Evolutionary conservation across 345 rosid genomes (phyloP), one percentile per base, ranked within the genome.

Genomic region (Corymbia maculata): DNA sequence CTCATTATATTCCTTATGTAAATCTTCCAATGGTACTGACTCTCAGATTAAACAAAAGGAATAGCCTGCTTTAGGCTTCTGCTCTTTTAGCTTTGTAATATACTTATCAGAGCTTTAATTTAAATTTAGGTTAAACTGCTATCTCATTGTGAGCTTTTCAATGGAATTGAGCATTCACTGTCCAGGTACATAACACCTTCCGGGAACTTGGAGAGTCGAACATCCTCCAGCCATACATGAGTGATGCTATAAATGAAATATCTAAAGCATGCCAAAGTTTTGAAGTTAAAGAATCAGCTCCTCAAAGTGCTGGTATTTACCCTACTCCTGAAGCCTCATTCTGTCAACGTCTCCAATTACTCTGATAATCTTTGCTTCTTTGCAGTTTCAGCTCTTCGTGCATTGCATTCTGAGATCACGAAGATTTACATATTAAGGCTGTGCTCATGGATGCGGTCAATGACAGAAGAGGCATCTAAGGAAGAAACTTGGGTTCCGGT

Each of bases 371-470:
- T 68, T 44, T 87, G 85, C 88, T 86, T 91, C 90, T 89, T 88
- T 88, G 90, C 95, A 97, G 99, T 94, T 55, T 88, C 92, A 89
- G 95, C 97, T 44, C 92, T 98, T 85, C 92, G 96, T 91, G 90
- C 94, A 47, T 93, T 96, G 86, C 96, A 95, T 90, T 95, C 94
- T 51, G 99, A 96, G 94, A 92, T 97, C 88, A 93, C 94, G 51
- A 98, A 95, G 93, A 94, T 95, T 88, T 97, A 96, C 91, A 94
- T 96, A 87, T 89, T 93, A 86, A 94, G 99, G 93, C 96, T 98
- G 86, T 98, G 99, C 93, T 96, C 98, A 61, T 98, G 99, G 99
- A 95, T 98, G 99, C 94, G 99, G 89, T 93, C 92, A 82, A 93
- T 96, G 32, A 93, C 94, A 19, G 99, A 96, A 85, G 94, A 89